Conservation (phyloP, 345 rosid species). For the Salix koriyanagi region DNA sequence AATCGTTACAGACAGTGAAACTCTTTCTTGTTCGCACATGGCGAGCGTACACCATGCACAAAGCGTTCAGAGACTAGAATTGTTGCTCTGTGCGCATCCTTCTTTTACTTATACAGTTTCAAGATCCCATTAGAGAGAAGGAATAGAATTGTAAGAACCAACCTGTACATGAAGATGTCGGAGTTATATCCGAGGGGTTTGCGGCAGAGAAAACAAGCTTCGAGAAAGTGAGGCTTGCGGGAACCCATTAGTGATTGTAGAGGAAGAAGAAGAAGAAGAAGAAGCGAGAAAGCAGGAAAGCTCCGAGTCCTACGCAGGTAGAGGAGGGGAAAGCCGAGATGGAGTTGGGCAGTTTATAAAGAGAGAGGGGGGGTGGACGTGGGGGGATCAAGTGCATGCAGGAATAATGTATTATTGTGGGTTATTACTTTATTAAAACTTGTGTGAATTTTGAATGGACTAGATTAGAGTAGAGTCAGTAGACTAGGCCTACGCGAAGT, state of each 20-base stretch:
- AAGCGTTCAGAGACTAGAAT: not conserved
- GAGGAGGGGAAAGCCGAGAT: not conserved
- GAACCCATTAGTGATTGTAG: not conserved
- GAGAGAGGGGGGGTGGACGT: not conserved
- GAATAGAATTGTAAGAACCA: not conserved
- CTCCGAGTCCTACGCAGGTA: not conserved
- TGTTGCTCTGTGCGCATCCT: too few species aligned
- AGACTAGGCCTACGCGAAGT: too few species aligned
- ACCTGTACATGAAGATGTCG: conserved; percentile 96
- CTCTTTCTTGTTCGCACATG: not conserved
- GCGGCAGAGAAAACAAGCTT: conserved; percentile 64
- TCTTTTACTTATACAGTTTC: not conserved
- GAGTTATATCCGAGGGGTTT: conserved; percentile 56
- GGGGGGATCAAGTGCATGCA: conserved; percentile 20
- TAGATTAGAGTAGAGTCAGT: too few species aligned
- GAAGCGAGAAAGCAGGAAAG: not conserved
- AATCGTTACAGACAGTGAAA: not conserved
- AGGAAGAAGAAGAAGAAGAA: not conserved
- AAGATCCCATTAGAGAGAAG: not conserved
- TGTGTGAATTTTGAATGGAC: not conserved
- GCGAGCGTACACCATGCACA: too few species aligned
- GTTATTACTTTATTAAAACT: not conserved
- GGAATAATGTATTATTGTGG: not conserved
- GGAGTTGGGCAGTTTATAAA: conserved; percentile 1
- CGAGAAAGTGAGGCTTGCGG: conserved; percentile 59